Evolutionary conservation across 2,329 filamentous ascomycete species (phyloP), one percentile per base, ranked within the genome.

Genomic region (Epichloe gansuensis): DNA sequence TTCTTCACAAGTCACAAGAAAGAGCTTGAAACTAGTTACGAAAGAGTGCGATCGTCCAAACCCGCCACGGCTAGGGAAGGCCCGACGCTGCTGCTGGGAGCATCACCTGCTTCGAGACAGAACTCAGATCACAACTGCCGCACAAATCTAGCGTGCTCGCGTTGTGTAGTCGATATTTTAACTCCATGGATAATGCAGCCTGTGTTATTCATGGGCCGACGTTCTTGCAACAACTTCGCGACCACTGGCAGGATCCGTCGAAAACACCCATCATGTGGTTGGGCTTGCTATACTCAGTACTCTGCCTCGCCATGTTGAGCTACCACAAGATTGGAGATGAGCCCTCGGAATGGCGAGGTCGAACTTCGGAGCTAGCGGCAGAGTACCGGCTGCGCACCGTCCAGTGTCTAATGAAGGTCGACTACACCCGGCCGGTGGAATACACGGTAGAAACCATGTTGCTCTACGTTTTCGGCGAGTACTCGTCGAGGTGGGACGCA

Each of bases 1-100:
- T 96, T 93, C 70, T 97, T 95, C 62, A 71, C 72, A 17, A 81
- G 78, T 38, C 89, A 96, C 69, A 94, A 93, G 67, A 91, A 93
- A 63, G 90, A 96, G 58, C 77, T 91, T 55, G 88, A 94, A 64
- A 83, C 83, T 54, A 90, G 91, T 60, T 82, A 88, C 60, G 82
- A 87, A 60, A 85, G 82, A 60, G 82, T 95, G 50, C 79, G 84
- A 64, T 80, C 81, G 45, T 81, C 81, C 41, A 88, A 86, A 61
- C 76, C 83, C 15, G 71, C 72, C 31, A 71, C 73, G 2, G 76
- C 79, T 31, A 72, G 72, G 39, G 81, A 82, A 54, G 86, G 86
- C 1, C 87, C 86, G 2, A 84, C 86, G 0, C 84, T 96, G 58
- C 72, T 97, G 9, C 85, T 95, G 57, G 88, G 87, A 50, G 82